Percentiles rank a stretch among this genome's conserved stretches.
phyloP scores from a whole-genome alignment of 2,329 filamentous ascomycete species.

The Sporothrix euskadiensis region DNA sequence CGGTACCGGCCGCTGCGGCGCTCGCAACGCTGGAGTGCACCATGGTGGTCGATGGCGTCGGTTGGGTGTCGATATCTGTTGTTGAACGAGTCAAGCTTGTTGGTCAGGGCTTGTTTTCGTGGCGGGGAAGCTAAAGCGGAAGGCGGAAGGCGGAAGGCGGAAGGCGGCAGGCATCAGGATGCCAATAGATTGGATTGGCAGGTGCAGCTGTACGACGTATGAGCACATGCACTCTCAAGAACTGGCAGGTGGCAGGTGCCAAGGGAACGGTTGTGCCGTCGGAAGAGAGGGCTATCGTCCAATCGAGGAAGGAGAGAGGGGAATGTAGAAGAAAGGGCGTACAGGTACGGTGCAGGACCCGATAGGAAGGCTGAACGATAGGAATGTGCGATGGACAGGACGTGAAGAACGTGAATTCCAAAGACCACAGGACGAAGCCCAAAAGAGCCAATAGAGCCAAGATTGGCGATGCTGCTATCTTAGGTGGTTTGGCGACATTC shows the following conservation, averaged over 20 bases:
- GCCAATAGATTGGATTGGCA: background rate
- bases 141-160: background rate
- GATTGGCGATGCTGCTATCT: background rate
- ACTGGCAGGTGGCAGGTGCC: background rate
- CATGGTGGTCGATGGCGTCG: conserved; percentile 28
- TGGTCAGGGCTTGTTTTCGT: background rate
- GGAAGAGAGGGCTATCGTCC: background rate
- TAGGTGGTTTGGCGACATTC: conserved; percentile 2
- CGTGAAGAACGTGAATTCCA: background rate
- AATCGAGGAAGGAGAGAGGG: background rate
- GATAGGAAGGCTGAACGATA: background rate
- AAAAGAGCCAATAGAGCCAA: background rate
- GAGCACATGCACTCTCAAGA: background rate
- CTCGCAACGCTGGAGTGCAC: conserved; percentile 31
- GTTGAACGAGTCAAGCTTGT: background rate
- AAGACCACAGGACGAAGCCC: background rate
- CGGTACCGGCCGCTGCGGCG: conserved; percentile 29
- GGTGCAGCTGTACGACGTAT: background rate
- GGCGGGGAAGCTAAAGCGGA: background rate
- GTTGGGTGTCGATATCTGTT: background rate
- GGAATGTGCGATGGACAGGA: background rate
- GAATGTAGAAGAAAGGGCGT: background rate
- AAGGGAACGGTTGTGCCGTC: conserved; percentile 13
- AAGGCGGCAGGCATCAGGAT: background rate
- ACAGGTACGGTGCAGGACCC: background rate